Evolutionary conservation across 345 rosid genomes (phyloP), one percentile per base, ranked within the genome.

Genomic region (Aquilaria sinensis): DNA sequence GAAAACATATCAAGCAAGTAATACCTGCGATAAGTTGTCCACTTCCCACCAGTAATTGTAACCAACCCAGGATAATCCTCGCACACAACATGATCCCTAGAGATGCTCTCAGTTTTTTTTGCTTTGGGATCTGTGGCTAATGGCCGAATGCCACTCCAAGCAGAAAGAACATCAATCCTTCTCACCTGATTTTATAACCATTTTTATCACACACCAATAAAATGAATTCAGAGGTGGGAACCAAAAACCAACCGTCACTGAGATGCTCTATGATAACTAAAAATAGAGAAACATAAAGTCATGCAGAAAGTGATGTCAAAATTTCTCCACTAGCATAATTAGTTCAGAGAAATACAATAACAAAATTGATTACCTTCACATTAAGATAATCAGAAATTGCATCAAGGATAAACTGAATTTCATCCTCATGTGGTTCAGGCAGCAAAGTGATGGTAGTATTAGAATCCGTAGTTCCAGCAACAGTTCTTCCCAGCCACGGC

Each of bases 101-200:
- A 90, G 72, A 94, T 83, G 75, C 90, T 90, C 74, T 94, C 99
- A 14, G 99, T 94, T 78, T 70, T 94, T 75, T 88, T 90, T 53
- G 92, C 96, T 23, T 84, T 76, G 54, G 99, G 99, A 78, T 90
- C 96, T 53, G 63, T 64, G 33, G 97, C 99, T 80, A 93, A 73
- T 31, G 98, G 98, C 48, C 98, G 97, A 65, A 93, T 93, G 41
- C 99, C 99, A 80, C 99, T 93, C 98, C 98, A 93, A 48, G 96
- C 98, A 60, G 98, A 93, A 64, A 93, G 97, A 72, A 93, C 97
- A 85, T 93, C 98, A 29, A 74, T 47, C 45, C 99, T 92, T 6
- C 98, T 85, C 8, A 93, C 98, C 98, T 90, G 70, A 50, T 51
- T 57, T 16, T 56, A 62, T 43, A 58, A 57, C 37, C 51, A 58